A percentile compares a stretch with the other conserved stretches of the same genome.
Evolutionary conservation across 148 eudicot genomes (phyloP).

Genomic region (Chenopodium suecicum): DNA sequence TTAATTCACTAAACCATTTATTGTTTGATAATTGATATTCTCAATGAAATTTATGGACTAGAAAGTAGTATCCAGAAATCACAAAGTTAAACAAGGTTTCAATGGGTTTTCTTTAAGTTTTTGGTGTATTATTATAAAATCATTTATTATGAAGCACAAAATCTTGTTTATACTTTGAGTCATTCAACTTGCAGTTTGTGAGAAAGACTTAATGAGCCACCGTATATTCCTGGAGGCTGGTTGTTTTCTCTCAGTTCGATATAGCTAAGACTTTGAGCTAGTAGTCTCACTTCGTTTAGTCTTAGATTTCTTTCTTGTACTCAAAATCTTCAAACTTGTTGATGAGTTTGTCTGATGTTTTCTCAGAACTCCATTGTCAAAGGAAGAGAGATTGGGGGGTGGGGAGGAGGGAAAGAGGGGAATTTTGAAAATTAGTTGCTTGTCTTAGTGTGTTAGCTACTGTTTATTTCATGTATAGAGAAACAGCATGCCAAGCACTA

Average conservation of each 20-base stretch:
- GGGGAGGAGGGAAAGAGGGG: neutral
- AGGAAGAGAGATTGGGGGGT: neutral
- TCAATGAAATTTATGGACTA: neutral
- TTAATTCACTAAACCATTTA: neutral
- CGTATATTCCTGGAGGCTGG: neutral
- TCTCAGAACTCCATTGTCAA: no score
- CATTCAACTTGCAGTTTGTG: neutral
- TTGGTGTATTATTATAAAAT: neutral
- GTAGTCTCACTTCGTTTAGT: no score
- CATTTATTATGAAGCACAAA: no score
- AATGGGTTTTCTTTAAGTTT: neutral
- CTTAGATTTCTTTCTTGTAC: no score
- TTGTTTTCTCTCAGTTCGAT: neutral
- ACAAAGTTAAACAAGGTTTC: neutral
- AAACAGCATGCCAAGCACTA: neutral
- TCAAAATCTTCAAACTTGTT: no score
- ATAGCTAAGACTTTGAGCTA: neutral
- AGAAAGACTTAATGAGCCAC: neutral
- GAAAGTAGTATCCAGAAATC: neutral
- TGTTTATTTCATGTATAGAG: neutral
- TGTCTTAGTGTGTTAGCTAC: neutral
- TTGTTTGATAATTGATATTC: conserved; percentile 6
- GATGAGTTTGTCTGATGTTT: no score
- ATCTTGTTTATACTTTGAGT: no score
- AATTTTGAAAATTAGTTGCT: neutral